Base-by-base conservation (phyloP, 768 basidiomycete genomes). In the Mycena albidolilacea region DNA sequence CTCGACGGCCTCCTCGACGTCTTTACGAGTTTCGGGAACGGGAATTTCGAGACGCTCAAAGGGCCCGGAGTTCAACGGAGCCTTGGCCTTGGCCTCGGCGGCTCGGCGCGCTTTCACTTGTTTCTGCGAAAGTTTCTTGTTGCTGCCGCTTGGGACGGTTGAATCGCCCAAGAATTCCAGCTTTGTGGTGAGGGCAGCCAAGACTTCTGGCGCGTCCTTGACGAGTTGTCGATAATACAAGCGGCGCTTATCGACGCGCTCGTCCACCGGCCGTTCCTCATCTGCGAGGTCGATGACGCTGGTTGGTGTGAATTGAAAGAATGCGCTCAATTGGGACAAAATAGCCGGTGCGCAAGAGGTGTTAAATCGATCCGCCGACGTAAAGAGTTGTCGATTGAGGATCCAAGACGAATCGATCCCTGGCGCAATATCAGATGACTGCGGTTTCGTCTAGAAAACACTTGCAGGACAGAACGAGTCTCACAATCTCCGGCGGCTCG, bases 371-470 rank as follows among this genome's bases (percentile, higher is more conserved):
- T 74, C 73, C 8, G 78, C 71, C 52, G 75, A 75, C 0, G 61
- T 68, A 59, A 9, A 14, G 1, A 85, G 86, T 64, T 84, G 87
- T 17, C 71, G 64, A 17, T 79, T 72, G 19, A 85, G 19, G 38
- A 87, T 81, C 78, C 76, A 81, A 30, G 63, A 63, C 23, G 64
- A 63, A 46, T 68, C 58, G 23, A 80, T 69, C 43, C 65, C 77
- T 79, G 41, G 38, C 8, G 39, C 12, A 15, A 10, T 38, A 21
- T 61, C n/a, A 66, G 46, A 46, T 48, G 21, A 23, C 39, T 55
- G 58, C 37, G 55, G n/a, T 39, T 43, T 37, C 9, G 5, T 63
- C 21, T 15, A 46, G 37, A 62, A 67, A 37, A 52, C 50, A 75
- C 74, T 11, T 64, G 58, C 74, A 48, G 17, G 70, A 72, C 0